Conservation (phyloP, 2,329 filamentous ascomycete genomes). For the Cercospora berteroae region DNA sequence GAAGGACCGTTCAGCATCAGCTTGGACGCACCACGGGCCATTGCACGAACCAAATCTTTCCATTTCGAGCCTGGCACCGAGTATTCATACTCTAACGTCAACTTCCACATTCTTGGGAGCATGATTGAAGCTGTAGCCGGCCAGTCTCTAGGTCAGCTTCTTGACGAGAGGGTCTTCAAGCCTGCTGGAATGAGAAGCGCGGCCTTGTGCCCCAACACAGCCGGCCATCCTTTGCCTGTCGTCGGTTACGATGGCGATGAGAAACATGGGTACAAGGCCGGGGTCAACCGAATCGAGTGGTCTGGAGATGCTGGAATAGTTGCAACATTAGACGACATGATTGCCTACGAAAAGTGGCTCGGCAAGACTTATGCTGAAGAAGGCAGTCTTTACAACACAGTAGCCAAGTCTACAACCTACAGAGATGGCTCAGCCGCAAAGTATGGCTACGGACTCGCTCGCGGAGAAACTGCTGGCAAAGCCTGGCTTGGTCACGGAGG, state of each 20-base stretch:
- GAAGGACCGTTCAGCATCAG: slow-evolving; percentile 43
- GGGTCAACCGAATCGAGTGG: slow-evolving; percentile 47
- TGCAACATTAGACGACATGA: slow-evolving; percentile 48
- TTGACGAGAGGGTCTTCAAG: slow-evolving; percentile 41
- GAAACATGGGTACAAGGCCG: slow-evolving; percentile 39
- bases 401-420: slow-evolving; percentile 34
- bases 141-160: slow-evolving; percentile 38
- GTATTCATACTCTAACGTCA: slow-evolving; percentile 47
- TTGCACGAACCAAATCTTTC: slow-evolving; percentile 37
- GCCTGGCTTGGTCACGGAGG: slow-evolving; percentile 43
- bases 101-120: slow-evolving; percentile 44
- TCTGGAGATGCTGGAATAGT: slow-evolving; percentile 48
- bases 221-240: slow-evolving; percentile 41
- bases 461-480: slow-evolving; percentile 30
- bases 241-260: slow-evolving; percentile 48
- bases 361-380: slow-evolving; percentile 36
- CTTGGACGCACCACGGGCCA: slow-evolving; percentile 33
- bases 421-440: slow-evolving; percentile 38
- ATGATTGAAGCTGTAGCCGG: slow-evolving; percentile 43
- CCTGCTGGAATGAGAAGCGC: slow-evolving; percentile 48
- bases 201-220: slow-evolving; percentile 40
- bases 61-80: slow-evolving; percentile 47
- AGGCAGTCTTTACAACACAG: slow-evolving; percentile 39
- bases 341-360: slow-evolving; percentile 47
- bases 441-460: slow-evolving; percentile 43